These are phyloP conservation scores for Castanea crenata DNA, from an alignment of 306 rosid species.

Conservation along the genomic window DNA sequence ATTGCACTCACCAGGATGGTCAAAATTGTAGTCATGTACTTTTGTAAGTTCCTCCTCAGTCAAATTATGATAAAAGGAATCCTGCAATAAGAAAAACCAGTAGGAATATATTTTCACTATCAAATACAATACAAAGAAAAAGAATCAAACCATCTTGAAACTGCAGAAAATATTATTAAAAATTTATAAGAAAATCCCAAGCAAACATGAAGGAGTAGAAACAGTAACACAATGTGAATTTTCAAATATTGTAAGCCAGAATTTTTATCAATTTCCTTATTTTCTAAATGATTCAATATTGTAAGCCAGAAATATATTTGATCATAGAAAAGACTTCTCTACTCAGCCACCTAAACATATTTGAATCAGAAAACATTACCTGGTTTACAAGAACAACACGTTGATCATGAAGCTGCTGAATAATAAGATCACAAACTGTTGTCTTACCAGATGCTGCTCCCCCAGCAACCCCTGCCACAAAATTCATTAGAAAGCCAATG, in stretches of 20 bases:
- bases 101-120: not conserved
- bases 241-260: not conserved
- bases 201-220: not conserved
- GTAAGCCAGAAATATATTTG: constrained; percentile 1
- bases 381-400: constrained; percentile 95
- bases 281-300: not conserved
- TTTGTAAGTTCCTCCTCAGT: constrained; percentile 64
- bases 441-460: constrained; percentile 99
- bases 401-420: constrained; percentile 99
- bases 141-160: not conserved
- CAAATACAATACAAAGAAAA: not conserved
- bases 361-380: constrained; percentile 39
- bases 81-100: constrained; percentile 48
- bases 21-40: constrained; percentile 96
- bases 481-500: not conserved
- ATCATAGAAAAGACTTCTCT: constrained; percentile 3
- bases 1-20: constrained; percentile 85
- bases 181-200: not conserved
- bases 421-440: constrained; percentile 93
- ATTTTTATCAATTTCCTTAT: not conserved
- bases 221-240: not conserved
- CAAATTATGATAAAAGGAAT: constrained; percentile 92
- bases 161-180: not conserved
- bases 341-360: not conserved
- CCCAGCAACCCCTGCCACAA: constrained; percentile 85